phyloP scores from a whole-genome alignment of 495 filamentous ascomycete genomes.

The Hyaloscypha hepaticicola region DNA sequence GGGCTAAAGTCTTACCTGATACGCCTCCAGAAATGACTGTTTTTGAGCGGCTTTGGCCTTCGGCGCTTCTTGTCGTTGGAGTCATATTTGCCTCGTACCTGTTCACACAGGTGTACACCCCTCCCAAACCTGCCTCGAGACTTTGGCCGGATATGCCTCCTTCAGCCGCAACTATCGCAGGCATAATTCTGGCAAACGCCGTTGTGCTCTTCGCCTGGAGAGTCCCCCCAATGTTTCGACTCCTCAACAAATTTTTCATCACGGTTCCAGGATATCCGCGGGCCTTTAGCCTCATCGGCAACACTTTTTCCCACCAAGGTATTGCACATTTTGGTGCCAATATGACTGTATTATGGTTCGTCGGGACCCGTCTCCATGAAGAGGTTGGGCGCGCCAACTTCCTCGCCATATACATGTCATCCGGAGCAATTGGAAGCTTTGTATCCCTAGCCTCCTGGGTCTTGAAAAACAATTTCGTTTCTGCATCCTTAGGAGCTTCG shows the following conservation, averaged over 20 bases:
- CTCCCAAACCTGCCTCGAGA: conserved; percentile 56
- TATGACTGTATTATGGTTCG: conserved; percentile 57
- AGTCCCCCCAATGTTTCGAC: conserved; percentile 64
- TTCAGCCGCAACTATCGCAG: conserved; percentile 71
- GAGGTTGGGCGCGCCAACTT: conserved; percentile 85
- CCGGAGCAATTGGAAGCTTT: conserved; percentile 66
- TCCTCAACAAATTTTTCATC: conserved; percentile 79
- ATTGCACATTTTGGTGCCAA: conserved; percentile 67
- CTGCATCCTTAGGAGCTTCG: conserved; percentile 68
- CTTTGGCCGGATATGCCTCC: conserved; percentile 74
- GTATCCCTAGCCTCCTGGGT: conserved; percentile 60
- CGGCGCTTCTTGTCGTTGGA: conserved; percentile 53
- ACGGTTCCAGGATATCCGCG: conserved; percentile 66
- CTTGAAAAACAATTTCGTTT: conserved; percentile 46
- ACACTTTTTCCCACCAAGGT: conserved; percentile 75
- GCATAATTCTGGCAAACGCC: conserved; percentile 65
- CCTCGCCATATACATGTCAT: conserved; percentile 70
- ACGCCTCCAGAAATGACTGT: conserved; percentile 45
- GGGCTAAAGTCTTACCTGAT: conserved; percentile 22
- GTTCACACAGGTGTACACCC: conserved; percentile 61
- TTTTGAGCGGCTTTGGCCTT: conserved; percentile 64
- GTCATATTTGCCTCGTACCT: conserved; percentile 50
- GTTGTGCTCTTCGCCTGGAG: conserved; percentile 64
- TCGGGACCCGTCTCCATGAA: conserved; percentile 66
- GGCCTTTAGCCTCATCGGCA: conserved; percentile 63